A percentile compares a stretch with the other conserved stretches of the same genome.
phyloP scores from a whole-genome alignment of 495 filamentous ascomycete genomes.

The Penicillium soppii region DNA sequence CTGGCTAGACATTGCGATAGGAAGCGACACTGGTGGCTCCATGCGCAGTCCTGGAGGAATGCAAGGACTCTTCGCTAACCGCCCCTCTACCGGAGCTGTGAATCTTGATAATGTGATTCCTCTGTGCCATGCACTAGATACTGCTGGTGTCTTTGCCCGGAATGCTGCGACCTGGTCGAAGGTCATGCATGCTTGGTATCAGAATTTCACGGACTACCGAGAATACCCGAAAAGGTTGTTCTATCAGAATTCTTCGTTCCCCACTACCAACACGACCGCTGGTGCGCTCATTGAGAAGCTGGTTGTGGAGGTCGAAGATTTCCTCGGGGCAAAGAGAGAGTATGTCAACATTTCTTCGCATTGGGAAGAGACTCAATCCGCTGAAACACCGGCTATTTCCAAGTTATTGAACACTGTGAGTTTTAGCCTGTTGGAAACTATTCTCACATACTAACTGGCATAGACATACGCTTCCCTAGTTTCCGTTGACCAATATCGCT shows the following conservation, averaged over 20 bases:
- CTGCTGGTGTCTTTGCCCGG: constrained; percentile 48
- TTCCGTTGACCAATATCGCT: constrained; percentile 49
- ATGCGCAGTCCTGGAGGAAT: constrained; percentile 35
- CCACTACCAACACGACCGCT: constrained; percentile 18
- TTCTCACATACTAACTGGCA: not conserved
- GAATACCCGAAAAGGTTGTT: constrained; percentile 47
- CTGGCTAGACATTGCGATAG: constrained; percentile 46
- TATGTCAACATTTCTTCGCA: constrained; percentile 32
- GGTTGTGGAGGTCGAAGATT: constrained; percentile 39
- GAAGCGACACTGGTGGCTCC: constrained; percentile 47
- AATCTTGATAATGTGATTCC: constrained; percentile 40
- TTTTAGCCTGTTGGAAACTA: not conserved
- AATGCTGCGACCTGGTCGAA: constrained; percentile 46
- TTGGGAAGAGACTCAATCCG: constrained; percentile 42
- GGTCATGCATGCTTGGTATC: constrained; percentile 46
- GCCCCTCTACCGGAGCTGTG: constrained; percentile 23
- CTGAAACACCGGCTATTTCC: constrained; percentile 23
- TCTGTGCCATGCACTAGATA: constrained; percentile 44
- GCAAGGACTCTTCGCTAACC: constrained; percentile 37
- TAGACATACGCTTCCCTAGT: constrained; percentile 51
- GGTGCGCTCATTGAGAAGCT: constrained; percentile 35
- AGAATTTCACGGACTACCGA: constrained; percentile 38
- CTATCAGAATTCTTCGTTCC: constrained; percentile 24
- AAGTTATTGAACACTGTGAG: constrained; percentile 10
- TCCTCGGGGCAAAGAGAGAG: constrained; percentile 33